Evolutionary conservation across 805 yeast genomes (phyloP).

Genomic region (Sungouiozyma intestinalis): DNA sequence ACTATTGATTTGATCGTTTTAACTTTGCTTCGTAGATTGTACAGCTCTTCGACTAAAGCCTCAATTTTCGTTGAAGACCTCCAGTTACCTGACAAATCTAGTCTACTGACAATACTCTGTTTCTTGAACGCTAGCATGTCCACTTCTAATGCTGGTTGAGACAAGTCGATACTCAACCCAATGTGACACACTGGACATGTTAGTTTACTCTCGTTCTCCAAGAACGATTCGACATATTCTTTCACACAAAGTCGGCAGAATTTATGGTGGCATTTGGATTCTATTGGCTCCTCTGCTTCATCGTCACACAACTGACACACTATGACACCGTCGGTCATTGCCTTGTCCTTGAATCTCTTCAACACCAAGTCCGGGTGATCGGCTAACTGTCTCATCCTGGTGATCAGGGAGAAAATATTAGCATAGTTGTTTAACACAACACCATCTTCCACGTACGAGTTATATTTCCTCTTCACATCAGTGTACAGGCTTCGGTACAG

Average conservation of each 20-base stretch:
- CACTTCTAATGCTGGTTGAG: constrained; percentile 75
- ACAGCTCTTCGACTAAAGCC: constrained; percentile 88
- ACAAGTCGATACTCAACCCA: constrained; percentile 78
- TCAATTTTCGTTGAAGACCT: constrained; percentile 92
- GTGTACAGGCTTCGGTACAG: constrained; percentile 78
- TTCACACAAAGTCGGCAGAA: constrained; percentile 88
- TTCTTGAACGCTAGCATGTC: constrained; percentile 41
- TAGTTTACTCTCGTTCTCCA: constrained; percentile 39
- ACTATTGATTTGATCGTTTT: constrained; percentile 92
- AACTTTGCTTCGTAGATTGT: constrained; percentile 72
- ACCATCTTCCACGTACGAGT: constrained; percentile 90
- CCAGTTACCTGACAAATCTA: constrained; percentile 84
- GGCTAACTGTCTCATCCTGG: constrained; percentile 95
- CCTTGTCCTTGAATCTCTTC: constrained; percentile 45
- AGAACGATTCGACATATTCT: constrained; percentile 76
- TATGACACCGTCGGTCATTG: constrained; percentile 35
- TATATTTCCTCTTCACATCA: constrained; percentile 78
- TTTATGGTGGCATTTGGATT: constrained; percentile 85
- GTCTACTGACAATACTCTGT: constrained; percentile 70
- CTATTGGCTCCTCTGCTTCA: constrained; percentile 96
- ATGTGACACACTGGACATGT: constrained; percentile 97
- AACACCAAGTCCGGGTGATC: constrained; percentile 96
- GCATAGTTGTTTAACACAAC: constrained; percentile 95
- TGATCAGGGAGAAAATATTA: constrained; percentile 87
- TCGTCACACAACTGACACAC: constrained; percentile 94